Conservation (phyloP, 768 basidiomycete genomes). For the Boletus speciosus region DNA sequence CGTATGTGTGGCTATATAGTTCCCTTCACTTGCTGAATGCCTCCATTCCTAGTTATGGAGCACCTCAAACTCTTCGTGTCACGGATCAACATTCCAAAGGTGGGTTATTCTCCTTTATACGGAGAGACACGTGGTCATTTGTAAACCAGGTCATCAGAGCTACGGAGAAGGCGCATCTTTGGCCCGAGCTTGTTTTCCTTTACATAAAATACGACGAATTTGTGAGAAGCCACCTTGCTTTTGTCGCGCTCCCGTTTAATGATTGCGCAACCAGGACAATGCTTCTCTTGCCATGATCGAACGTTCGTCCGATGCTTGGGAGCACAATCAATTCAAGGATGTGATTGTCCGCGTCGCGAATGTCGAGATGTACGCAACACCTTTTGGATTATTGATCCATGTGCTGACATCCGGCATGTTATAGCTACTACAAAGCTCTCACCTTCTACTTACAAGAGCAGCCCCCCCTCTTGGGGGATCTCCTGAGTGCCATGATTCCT, state of each 20-base stretch:
- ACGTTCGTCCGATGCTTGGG: conserved; percentile 97
- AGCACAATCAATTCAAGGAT: conserved; percentile 99
- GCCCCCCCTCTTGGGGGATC: conserved; percentile 88
- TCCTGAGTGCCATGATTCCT: conserved; percentile 87
- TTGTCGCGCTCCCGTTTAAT: background rate
- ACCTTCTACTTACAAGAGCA: conserved; percentile 94
- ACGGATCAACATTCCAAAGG: conserved; percentile 98
- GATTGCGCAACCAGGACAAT: conserved; percentile 64
- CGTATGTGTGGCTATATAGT: conserved; percentile 46
- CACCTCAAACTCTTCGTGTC: conserved; percentile 95
- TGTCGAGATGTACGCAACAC: conserved; percentile 77
- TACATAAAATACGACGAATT: conserved; percentile 99
- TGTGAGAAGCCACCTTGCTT: conserved; percentile 37
- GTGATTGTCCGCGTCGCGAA: conserved; percentile 95
- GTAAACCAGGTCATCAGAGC: conserved; percentile 78
- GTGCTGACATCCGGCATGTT: conserved; percentile 5
- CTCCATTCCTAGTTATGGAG: conserved; percentile 76
- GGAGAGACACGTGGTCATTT: background rate
- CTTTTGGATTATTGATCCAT: background rate
- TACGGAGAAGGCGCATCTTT: conserved; percentile 93
- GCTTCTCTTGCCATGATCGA: conserved; percentile 99
- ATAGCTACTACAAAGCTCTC: conserved; percentile 90
- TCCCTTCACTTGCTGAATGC: background rate
- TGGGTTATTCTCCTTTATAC: conserved; percentile 14
- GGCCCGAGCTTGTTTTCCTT: conserved; percentile 97